A percentile compares a stretch with the other conserved stretches of the same genome.
phyloP scores from a whole-genome alignment of 2,329 filamentous ascomycete species.

The Bipolaris oryzae region DNA sequence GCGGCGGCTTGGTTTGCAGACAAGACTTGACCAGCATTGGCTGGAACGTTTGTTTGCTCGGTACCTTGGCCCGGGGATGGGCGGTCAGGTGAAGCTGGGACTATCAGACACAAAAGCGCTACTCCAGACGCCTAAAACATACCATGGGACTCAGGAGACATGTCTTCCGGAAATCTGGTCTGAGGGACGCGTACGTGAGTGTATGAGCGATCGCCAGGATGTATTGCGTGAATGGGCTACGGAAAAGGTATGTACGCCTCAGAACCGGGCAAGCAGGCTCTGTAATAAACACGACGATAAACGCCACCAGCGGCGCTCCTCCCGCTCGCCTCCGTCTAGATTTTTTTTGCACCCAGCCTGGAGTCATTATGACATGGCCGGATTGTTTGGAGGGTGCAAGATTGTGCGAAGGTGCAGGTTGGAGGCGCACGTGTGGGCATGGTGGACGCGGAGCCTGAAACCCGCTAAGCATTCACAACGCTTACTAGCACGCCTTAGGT shows the following conservation, averaged over 20 bases:
- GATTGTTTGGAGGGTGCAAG: slow-evolving; percentile 14
- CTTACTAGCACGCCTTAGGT: slow-evolving; percentile 11
- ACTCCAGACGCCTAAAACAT: slow-evolving; percentile 29
- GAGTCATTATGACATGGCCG: slow-evolving; percentile 23
- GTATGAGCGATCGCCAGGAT: slow-evolving; percentile 26
- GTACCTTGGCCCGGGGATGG: slow-evolving; percentile 36
- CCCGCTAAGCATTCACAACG: slow-evolving; percentile 33
- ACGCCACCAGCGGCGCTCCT: slow-evolving; percentile 22
- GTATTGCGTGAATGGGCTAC: slow-evolving; percentile 30
- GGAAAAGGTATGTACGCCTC: slow-evolving; percentile 26
- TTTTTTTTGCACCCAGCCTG: slow-evolving; percentile 19
- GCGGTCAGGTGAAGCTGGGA: slow-evolving; percentile 35
- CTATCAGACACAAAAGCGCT: slow-evolving; percentile 31
- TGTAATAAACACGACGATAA: slow-evolving; percentile 43
- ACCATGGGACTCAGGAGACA: slow-evolving; percentile 43
- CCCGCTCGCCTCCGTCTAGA: slow-evolving; percentile 18
- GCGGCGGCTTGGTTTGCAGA: slow-evolving; percentile 32
- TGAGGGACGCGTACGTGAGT: slow-evolving; percentile 20
- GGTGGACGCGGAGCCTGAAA: slow-evolving; percentile 35
- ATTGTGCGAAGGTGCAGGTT: slow-evolving; percentile 19
- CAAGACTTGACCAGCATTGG: slow-evolving; percentile 24
- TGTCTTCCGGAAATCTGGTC: slow-evolving; percentile 29
- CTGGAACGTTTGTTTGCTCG: slow-evolving; percentile 38
- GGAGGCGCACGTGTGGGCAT: slow-evolving; percentile 13
- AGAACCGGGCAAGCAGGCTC: slow-evolving; percentile 32